Base-by-base conservation (phyloP, 176 grass and related monocot species). In the Aegilops umbellulata region DNA sequence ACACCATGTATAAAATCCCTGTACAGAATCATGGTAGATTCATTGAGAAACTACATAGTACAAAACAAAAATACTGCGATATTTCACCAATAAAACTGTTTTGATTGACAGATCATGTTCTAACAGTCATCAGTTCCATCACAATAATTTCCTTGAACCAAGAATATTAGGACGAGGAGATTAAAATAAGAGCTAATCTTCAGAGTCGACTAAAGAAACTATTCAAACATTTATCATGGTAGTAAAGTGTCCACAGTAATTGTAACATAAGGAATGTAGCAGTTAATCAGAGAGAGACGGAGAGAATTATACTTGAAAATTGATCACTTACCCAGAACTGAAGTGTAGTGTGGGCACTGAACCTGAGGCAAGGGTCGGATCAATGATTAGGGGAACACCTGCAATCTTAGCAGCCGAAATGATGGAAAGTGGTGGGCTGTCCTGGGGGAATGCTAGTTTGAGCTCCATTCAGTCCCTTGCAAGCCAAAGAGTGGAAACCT, bases 371-470 rank as follows among this genome's bases (percentile, higher is more conserved):
- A 94, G 93, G 77, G 72, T 88, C 4, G 88, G 80, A 55, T 98
- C 93, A 22, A 83, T 71, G 14, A 91, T 85, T 44, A 98, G 69
- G 31, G 79, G 62, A 57, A 98, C 71, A 51, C 88, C 83, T 53
- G 88, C 87, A 62, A 98, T 77, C 83, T 86, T 95, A n/a, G 93
- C 93, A 47, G 91, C 89, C 22, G 87, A 85, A 17, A 98, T 89
- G 68, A 93, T 88, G 49, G 91, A 85, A 5, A 98, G 87, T 23
- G 95, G 95, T 24, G 91, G 89, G 74, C 36, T 69, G 47, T 98
- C 95, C 35, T 80, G 67, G 39, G 89, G 72, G 81, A 93, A 95
- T 17, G 89, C 87, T 68, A 95, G 79, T 62, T 76, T 74, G 65
- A 60, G 10, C 78, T 90, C 93, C 90, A 92, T 94, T 70, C 60